phyloP scores from a whole-genome alignment of 495 filamentous ascomycete species.

The Corynascus novoguineensis region DNA sequence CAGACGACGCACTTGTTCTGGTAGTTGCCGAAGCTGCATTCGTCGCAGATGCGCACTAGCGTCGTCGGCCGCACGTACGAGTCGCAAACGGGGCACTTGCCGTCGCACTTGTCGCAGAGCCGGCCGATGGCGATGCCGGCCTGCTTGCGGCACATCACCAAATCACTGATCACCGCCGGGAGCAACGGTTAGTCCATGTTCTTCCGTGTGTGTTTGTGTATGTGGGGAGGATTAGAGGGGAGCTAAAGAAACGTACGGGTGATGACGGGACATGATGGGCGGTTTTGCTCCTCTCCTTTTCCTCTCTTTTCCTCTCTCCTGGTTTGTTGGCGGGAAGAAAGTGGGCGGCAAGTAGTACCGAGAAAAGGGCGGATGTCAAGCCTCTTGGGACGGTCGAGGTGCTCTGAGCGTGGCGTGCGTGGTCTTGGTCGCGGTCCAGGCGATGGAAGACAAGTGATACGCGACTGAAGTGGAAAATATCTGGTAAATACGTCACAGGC shows the following conservation, averaged over 20 bases:
- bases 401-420: background rate
- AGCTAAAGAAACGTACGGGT: constrained; percentile 26
- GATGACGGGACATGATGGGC: constrained; percentile 34
- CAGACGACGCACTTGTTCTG: constrained; percentile 99
- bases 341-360: background rate
- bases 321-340: background rate
- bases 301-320: background rate
- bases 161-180: constrained; percentile 55
- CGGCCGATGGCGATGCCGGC: constrained; percentile 97
- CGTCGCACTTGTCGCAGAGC: constrained; percentile 99
- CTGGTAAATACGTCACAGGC: constrained; percentile 7
- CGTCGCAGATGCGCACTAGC: constrained; percentile 95
- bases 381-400: background rate
- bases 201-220: background rate
- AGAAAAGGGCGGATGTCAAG: background rate
- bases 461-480: constrained; percentile 12
- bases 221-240: background rate
- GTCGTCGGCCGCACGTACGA: constrained; percentile 98
- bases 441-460: background rate
- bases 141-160: constrained; percentile 99
- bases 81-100: constrained; percentile 98
- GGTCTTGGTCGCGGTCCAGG: background rate
- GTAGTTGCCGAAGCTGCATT: constrained; percentile 99
- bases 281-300: background rate
- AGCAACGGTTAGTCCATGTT: constrained; percentile 14